phyloP scores from a whole-genome alignment of 768 basidiomycete species.

The Plicaturopsis crispa region DNA sequence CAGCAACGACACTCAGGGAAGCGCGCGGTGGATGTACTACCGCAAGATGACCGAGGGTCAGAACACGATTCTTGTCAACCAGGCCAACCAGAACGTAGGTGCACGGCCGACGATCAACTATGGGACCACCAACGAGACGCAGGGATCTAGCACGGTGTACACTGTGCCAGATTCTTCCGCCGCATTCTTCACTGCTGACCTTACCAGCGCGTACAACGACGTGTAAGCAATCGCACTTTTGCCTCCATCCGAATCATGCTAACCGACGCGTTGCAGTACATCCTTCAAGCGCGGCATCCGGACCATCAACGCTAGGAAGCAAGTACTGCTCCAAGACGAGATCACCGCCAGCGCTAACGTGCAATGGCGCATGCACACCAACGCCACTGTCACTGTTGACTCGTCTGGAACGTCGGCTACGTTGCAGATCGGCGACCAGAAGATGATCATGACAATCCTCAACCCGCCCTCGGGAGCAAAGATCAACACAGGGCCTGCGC shows the following conservation, averaged over 20 bases:
- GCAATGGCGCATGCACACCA: constrained; percentile 58
- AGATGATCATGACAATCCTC: constrained; percentile 33
- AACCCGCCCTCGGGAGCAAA: constrained; percentile 34
- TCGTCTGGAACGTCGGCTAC: constrained; percentile 37
- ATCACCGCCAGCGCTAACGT: constrained; percentile 30
- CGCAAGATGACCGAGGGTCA: constrained; percentile 58
- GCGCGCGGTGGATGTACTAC: constrained; percentile 52
- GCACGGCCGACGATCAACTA: constrained; percentile 27
- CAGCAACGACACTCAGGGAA: constrained; percentile 34
- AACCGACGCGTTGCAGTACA: constrained; percentile 15
- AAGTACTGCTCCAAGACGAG: constrained; percentile 58
- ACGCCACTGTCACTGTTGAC: constrained; percentile 43
- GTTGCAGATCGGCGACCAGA: constrained; percentile 38
- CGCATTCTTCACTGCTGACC: constrained; percentile 44
- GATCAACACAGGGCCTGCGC: constrained; percentile 30
- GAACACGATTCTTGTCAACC: constrained; percentile 47
- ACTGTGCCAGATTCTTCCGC: constrained; percentile 31
- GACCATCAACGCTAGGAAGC: constrained; percentile 43
- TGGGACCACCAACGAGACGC: constrained; percentile 34
- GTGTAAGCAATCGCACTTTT: constrained; percentile 22
- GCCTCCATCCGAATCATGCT: not conserved
- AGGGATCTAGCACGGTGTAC: constrained; percentile 47
- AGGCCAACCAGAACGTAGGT: constrained; percentile 44
- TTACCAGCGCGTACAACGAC: constrained; percentile 37
- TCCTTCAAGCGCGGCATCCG: constrained; percentile 49